These are phyloP conservation scores for Dovyalis caffra DNA, from an alignment of 345 rosid genomes.

Conservation along the genomic window DNA sequence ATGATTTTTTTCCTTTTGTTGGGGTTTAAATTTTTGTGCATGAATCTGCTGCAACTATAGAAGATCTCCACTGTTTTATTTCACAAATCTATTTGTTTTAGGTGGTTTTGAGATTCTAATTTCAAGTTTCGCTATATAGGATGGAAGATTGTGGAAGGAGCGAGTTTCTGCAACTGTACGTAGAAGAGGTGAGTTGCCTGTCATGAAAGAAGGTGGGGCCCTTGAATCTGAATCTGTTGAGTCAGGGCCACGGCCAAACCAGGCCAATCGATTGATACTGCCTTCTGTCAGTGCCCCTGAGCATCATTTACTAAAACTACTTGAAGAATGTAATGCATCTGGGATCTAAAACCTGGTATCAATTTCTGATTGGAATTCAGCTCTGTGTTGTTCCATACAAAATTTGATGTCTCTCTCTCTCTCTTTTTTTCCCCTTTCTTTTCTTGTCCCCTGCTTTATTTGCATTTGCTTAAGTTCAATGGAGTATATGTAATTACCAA, in stretches of 20 bases:
- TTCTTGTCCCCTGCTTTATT: neutral
- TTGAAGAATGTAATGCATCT: slow-evolving; percentile 72
- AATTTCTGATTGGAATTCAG: neutral
- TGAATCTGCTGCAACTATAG: neutral
- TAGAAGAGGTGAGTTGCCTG: slow-evolving; percentile 61
- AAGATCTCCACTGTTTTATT: neutral
- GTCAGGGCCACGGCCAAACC: slow-evolving; percentile 35
- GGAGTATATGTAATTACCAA: neutral
- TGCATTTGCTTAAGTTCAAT: neutral
- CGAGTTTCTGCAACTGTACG: slow-evolving; percentile 61
- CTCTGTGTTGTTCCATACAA: neutral
- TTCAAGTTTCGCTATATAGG: slow-evolving; percentile 38
- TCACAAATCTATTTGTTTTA: neutral
- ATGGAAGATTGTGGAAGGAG: slow-evolving; percentile 96
- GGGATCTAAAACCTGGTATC: slow-evolving; percentile 39
- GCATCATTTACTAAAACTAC: slow-evolving; percentile 72
- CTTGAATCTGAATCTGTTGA: slow-evolving; percentile 48
- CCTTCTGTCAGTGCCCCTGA: slow-evolving; percentile 95
- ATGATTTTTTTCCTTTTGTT: neutral
- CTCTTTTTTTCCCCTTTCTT: neutral
- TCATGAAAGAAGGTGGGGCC: slow-evolving; percentile 52
- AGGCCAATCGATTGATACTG: slow-evolving; percentile 52
- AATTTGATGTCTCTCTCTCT: neutral
- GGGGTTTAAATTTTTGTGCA: neutral
- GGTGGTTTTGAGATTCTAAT: slow-evolving; percentile 8